Percentiles rank a stretch among this genome's conserved stretches.
Evolutionary conservation across 2,329 filamentous ascomycete genomes (phyloP).

Genomic region (Fonsecaea multimorphosa): DNA sequence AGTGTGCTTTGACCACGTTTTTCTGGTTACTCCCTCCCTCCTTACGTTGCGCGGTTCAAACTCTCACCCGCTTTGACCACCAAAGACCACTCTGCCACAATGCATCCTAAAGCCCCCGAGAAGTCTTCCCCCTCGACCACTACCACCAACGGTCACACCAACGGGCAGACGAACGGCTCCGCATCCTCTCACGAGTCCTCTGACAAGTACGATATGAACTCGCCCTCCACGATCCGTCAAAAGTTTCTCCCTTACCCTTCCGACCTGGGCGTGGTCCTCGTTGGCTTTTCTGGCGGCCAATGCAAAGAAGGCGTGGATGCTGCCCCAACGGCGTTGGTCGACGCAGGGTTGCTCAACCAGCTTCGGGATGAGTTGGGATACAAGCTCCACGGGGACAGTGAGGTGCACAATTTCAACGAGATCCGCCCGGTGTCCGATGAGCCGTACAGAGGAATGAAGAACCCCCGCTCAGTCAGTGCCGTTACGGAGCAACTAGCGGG

Average conservation of each 20-base stretch:
- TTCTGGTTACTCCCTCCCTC: background rate
- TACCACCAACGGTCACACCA: constrained; percentile 23
- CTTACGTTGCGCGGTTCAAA: background rate
- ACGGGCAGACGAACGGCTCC: constrained; percentile 30
- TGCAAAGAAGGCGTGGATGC: constrained; percentile 91
- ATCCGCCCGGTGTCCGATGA: constrained; percentile 50
- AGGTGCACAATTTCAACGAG: constrained; percentile 81
- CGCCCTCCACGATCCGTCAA: constrained; percentile 63
- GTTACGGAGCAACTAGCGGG: constrained; percentile 80
- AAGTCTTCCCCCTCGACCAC: constrained; percentile 28
- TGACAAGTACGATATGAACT: constrained; percentile 52
- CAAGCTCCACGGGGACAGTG: constrained; percentile 80
- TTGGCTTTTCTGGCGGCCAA: constrained; percentile 96
- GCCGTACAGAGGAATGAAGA: constrained; percentile 86
- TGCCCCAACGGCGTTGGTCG: constrained; percentile 85
- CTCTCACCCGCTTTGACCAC: background rate
- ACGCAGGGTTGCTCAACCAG: constrained; percentile 83
- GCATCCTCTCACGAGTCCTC: background rate
- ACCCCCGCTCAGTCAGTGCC: constrained; percentile 81
- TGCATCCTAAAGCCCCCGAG: constrained; percentile 29
- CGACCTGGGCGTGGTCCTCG: constrained; percentile 88
- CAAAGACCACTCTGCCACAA: constrained; percentile 7
- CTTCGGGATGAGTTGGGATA: constrained; percentile 86
- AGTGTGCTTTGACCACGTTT: constrained; percentile 19
- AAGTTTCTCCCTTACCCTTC: constrained; percentile 81